Conservation (phyloP, 2,329 filamentous ascomycete genomes). For the Phoma sp. region DNA sequence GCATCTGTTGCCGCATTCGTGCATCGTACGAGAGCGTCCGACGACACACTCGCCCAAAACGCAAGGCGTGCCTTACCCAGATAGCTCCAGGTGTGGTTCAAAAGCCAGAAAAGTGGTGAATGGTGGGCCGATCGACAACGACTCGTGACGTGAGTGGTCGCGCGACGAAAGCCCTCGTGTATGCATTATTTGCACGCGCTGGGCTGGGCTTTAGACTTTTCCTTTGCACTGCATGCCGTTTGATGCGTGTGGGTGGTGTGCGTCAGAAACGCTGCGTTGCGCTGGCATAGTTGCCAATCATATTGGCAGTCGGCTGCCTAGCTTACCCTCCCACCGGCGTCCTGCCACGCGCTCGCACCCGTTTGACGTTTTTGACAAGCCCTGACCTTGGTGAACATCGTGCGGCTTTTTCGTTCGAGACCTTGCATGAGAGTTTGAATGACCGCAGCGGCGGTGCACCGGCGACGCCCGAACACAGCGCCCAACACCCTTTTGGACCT, state of each 20-base stretch:
- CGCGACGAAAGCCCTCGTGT: not conserved
- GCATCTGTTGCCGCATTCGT: too few species aligned
- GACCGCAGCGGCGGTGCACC: conserved; percentile 7
- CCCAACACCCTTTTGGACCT: not conserved
- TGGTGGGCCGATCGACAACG: conserved; percentile 7
- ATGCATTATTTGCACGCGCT: conserved; percentile 12
- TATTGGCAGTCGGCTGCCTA: not conserved
- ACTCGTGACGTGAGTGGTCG: conserved; percentile 1
- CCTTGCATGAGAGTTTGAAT: conserved; percentile 2
- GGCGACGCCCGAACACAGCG: conserved; percentile 1
- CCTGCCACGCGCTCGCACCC: conserved; percentile 15
- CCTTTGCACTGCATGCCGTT: conserved; percentile 2
- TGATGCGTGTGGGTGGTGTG: not conserved
- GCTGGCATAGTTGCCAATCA: conserved; percentile 1
- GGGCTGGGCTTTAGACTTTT: not conserved
- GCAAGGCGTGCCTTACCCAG: not conserved
- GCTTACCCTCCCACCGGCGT: conserved; percentile 12
- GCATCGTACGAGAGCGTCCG: too few species aligned
- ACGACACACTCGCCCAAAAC: conserved; percentile 11
- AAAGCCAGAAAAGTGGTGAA: not conserved
- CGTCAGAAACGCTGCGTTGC: not conserved
- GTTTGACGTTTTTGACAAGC: not conserved
- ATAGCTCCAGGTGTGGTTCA: not conserved
- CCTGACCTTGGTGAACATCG: conserved; percentile 11
- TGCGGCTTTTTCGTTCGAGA: conserved; percentile 5